Base-by-base conservation (phyloP, 1,284 basidiomycete genomes). In the Fomitopsis palustris region DNA sequence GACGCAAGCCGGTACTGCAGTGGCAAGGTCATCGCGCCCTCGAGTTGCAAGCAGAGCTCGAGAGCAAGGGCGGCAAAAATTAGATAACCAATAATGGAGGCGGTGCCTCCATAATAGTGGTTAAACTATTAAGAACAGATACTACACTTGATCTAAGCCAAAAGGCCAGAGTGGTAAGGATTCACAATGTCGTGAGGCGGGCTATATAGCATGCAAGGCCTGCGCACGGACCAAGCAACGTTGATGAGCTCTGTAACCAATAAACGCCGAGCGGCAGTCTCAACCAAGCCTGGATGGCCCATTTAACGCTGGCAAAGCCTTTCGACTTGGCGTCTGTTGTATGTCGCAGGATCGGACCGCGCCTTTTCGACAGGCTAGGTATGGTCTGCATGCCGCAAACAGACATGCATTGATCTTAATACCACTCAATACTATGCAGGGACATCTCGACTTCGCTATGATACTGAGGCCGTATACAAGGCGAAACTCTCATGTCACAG, bases 91-190 rank as follows among this genome's bases (percentile, higher is more conserved):
- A 71, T 60, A 72, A 74, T 72, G 71, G 64, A 66, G 71, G 73
- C 72, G 69, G 72, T 75, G 72, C 72, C 74, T 67, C 66, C 72
- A 75, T 84, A 84, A 84, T 83, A 84, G 82, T 82, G 81, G 81
- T 84, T 85, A 85, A 84, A 83, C 83, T 84, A 83, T 85, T 85
- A 88, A 88, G 87, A 88, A 89, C 86, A 89, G 86, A 88, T 90
- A 91, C 90, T 91, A 92, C 89, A 92, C 90, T 92, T 92, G 89
- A 90, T 91, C 90, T 90, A 93, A 91, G 87, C 90, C 90, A 89
- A 90, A 89, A 88, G 90, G 89, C 86, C 90, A 91, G 85, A 92
- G 88, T 88, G 87, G 86, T 88, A 78, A 59, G 51, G 55, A 60
- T 47, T 35, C 49, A 52, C n/a, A 7, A 35, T 14, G n/a, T 52